Evolutionary conservation across 2,329 filamentous ascomycete genomes (phyloP), one percentile per base, ranked within the genome.

Genomic region (Pezicula rhizophila): DNA sequence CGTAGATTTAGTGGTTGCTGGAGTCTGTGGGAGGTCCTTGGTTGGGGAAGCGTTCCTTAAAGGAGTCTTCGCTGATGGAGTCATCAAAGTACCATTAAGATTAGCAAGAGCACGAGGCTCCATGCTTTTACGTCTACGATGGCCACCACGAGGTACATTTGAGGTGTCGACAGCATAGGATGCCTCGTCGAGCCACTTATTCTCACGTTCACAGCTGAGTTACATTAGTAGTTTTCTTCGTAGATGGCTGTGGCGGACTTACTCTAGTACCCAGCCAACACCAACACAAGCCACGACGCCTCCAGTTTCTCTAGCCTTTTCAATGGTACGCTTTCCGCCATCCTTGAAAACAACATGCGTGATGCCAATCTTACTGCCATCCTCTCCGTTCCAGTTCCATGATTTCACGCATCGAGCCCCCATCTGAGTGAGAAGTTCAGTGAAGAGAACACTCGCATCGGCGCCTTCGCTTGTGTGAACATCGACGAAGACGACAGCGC

Each of bases 301-400:
- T 12, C 79, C 76, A 35, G 80, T 83, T 58, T 85, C 78, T 49
- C 82, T 76, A 6, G 92, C 85, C 68, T 90, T 95, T 63, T 95
- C 85, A 56, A 96, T 68, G 1, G 89, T 95, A 23, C 84, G 76
- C 61, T 85, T 84, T 38, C 83, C 83, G 41, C 90, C 90, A 61
- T 95, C 90, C 66, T 95, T 96, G 73, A 84, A 96, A 6, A 96
- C 81, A 7, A 96, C 87, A 62, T 96, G 90, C 0, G 89, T 95
- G 59, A 95, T 88, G 5, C 84, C 86, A 51, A 89, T 72, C 63
- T 82, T 85, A 43, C 52, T 59, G 14, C 61, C 59, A 43, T 60
- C 55, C 14, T 59, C 69, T 46, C 48, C 52, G 47, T 56, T 59
- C 84, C 87, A 91, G 40, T 73, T 72, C 89, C 89, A 93, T 12